Conservation (phyloP, 176 grass and related monocot species). For the Avena atlantica region DNA sequence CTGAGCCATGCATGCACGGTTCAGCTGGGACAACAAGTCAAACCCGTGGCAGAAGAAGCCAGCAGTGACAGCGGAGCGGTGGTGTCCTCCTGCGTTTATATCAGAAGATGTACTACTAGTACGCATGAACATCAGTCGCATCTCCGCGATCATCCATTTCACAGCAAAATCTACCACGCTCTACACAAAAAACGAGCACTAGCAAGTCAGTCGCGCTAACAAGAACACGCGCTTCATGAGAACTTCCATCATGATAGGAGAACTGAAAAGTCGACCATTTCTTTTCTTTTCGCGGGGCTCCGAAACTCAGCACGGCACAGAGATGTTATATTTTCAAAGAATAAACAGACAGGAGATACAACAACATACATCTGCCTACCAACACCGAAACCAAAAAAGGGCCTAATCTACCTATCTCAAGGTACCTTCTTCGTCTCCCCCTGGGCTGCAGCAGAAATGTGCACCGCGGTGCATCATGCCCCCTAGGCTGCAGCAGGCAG, state of each 20-base stretch:
- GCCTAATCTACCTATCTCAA: slow-evolving; percentile 34
- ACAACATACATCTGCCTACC: slow-evolving; percentile 46
- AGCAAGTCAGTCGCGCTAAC: not conserved
- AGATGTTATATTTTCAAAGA: slow-evolving; percentile 45
- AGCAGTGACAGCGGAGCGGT: not conserved
- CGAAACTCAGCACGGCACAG: not conserved
- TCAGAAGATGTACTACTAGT: too few species aligned
- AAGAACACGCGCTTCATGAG: not conserved
- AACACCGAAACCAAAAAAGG: slow-evolving; percentile 38
- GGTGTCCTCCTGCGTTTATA: not conserved
- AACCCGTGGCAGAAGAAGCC: not conserved
- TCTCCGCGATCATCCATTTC: not conserved
- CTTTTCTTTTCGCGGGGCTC: not conserved
- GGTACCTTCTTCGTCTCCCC: slow-evolving; percentile 2
- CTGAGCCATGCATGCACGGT: not conserved
- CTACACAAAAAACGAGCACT: not conserved
- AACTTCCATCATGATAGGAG: not conserved
- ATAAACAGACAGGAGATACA: slow-evolving; percentile 38
- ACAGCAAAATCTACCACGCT: too few species aligned
- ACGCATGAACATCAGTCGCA: not conserved
- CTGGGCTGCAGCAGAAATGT: slow-evolving; percentile 21
- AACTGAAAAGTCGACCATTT: not conserved
- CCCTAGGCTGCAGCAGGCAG: not conserved
- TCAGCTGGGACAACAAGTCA: not conserved
- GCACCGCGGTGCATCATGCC: not conserved